phyloP scores from a whole-genome alignment of 352 stramenopile species.

The Phytophthora cactorum region DNA sequence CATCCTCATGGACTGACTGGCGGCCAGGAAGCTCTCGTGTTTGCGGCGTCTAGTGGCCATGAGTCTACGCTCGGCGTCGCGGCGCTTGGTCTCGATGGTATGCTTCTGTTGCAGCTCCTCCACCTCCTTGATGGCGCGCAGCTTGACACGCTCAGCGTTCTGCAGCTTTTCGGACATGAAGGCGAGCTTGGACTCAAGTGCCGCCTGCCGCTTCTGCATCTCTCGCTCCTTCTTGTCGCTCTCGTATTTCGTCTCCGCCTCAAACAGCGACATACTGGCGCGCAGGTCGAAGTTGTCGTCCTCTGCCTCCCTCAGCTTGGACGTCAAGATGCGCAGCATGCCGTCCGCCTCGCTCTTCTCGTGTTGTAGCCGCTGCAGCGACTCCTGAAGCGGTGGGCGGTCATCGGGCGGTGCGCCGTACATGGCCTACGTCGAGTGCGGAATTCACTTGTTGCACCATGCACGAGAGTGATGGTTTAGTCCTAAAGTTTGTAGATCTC shows the following conservation, averaged over 20 bases:
- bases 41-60: constrained; percentile 72
- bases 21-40: constrained; percentile 53
- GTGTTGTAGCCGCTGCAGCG: constrained; percentile 47
- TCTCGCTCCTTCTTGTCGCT: constrained; percentile 48
- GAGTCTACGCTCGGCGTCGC: constrained; percentile 71
- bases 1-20: constrained; percentile 51
- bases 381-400: constrained; percentile 31
- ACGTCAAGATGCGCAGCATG: constrained; percentile 59
- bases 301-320: constrained; percentile 51
- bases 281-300: constrained; percentile 76
- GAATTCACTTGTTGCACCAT: constrained; percentile 7
- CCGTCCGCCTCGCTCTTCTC: constrained; percentile 61
- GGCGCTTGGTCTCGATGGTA: constrained; percentile 62
- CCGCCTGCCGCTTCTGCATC: constrained; percentile 51
- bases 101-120: constrained; percentile 69
- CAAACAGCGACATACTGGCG: constrained; percentile 54
- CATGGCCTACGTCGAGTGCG: constrained; percentile 23
- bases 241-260: constrained; percentile 53
- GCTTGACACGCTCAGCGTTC: constrained; percentile 65
- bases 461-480: constrained; percentile 20
- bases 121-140: constrained; percentile 51
- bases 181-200: constrained; percentile 61
- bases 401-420: constrained; percentile 6
- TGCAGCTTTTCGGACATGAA: constrained; percentile 62
- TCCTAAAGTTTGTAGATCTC: background rate